These are phyloP conservation scores for Dactylorhiza incarnata DNA, from an alignment of 106 monocot genomes.

Conservation along the genomic window DNA sequence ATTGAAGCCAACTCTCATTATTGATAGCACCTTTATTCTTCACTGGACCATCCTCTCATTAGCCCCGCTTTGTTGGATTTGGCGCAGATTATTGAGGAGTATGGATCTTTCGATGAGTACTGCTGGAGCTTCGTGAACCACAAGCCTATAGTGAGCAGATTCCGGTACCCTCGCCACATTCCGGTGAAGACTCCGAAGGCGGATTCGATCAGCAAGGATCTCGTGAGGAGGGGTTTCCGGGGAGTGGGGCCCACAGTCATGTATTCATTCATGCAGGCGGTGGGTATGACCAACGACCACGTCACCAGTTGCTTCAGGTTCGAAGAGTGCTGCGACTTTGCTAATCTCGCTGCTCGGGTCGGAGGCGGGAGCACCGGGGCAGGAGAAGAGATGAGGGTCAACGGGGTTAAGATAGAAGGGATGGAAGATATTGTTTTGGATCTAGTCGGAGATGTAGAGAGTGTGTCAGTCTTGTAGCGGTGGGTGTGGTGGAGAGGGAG, in stretches of 20 bases:
- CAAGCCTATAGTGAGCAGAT: slow-evolving; percentile 36
- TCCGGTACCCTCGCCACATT: slow-evolving; percentile 42
- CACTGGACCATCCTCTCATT: not conserved
- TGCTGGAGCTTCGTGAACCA: slow-evolving; percentile 59
- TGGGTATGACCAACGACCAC: slow-evolving; percentile 54
- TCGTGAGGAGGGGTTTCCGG: slow-evolving; percentile 51
- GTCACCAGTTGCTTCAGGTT: slow-evolving; percentile 41
- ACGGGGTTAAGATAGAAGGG: too few species aligned
- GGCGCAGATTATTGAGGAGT: slow-evolving; percentile 44
- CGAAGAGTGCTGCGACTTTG: not conserved
- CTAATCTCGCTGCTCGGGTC: not conserved
- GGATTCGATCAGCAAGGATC: slow-evolving; percentile 56
- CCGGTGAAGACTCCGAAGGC: slow-evolving; percentile 62
- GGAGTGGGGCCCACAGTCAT: slow-evolving; percentile 52
- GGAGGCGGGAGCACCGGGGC: not conserved
- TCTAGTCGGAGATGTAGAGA: not conserved
- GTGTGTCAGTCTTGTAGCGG: not conserved
- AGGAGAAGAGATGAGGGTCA: not conserved
- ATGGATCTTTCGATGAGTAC: slow-evolving; percentile 62
- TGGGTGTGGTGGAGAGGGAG: not conserved
- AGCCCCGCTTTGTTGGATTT: not conserved
- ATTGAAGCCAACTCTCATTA: not conserved
- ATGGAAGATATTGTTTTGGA: slow-evolving; percentile 1
- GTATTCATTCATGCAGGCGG: slow-evolving; percentile 73
- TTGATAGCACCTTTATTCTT: not conserved